Percentiles rank a stretch among this genome's conserved stretches.
These are phyloP conservation scores for Lactifluus hygrophoroides DNA, from an alignment of 768 basidiomycete genomes.

Conservation along the genomic window DNA sequence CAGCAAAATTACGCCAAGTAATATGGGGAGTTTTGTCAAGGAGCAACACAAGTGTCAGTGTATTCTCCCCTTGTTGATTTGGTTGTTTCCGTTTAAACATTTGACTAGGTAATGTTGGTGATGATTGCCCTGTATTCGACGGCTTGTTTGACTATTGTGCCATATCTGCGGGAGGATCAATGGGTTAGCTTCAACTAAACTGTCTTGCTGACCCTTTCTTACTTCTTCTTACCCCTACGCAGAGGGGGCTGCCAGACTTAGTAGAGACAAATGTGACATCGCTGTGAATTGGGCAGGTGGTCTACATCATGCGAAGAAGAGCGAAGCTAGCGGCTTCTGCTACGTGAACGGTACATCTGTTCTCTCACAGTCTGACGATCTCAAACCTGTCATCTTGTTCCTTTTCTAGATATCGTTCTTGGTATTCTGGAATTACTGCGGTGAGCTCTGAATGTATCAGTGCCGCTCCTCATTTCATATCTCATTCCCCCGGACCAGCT, in stretches of 20 bases:
- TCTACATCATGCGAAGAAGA: constrained; percentile 97
- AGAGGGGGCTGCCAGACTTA: constrained; percentile 97
- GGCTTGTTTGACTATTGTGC: constrained; percentile 98
- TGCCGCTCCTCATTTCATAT: not conserved
- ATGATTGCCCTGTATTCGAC: constrained; percentile 98
- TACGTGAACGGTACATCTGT: constrained; percentile 80
- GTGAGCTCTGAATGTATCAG: constrained; percentile 29
- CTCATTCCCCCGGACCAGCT: constrained; percentile 38
- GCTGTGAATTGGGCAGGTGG: constrained; percentile 99
- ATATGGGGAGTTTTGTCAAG: constrained; percentile 87
- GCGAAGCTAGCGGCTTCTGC: constrained; percentile 97
- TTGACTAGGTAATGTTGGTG: constrained; percentile 83
- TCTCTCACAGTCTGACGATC: not conserved
- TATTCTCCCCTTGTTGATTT: not conserved
- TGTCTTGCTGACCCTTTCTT: not conserved
- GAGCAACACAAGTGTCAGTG: constrained; percentile 91
- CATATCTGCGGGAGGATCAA: constrained; percentile 98
- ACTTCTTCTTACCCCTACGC: not conserved
- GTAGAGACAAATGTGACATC: constrained; percentile 96
- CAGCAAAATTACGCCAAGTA: constrained; percentile 85
- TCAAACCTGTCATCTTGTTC: not conserved
- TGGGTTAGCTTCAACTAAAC: constrained; percentile 60
- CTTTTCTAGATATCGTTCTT: constrained; percentile 77
- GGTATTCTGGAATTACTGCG: constrained; percentile 91
- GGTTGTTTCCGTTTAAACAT: not conserved